Percentiles rank a stretch among this genome's conserved stretches.
These are phyloP conservation scores for Colletotrichum sp. DNA, from an alignment of 2,329 filamentous ascomycete species.

Conservation along the genomic window DNA sequence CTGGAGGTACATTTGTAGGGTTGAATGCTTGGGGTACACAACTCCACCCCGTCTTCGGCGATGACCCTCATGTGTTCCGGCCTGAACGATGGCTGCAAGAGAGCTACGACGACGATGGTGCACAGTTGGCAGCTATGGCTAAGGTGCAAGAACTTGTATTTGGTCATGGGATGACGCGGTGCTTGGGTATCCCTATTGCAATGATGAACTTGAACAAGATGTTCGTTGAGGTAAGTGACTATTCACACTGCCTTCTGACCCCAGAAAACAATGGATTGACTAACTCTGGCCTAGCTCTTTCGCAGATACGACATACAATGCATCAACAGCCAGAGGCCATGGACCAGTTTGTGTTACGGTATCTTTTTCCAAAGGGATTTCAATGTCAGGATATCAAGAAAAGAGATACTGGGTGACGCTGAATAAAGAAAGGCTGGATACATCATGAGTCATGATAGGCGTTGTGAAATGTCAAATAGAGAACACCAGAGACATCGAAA, in stretches of 20 bases:
- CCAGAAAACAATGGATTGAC: not conserved
- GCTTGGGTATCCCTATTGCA: slow-evolving; percentile 42
- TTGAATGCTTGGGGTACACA: slow-evolving; percentile 36
- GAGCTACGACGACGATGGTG: slow-evolving; percentile 26
- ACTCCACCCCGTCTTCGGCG: slow-evolving; percentile 1
- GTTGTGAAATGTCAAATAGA: too few relatives aligned
- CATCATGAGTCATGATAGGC: too few relatives aligned
- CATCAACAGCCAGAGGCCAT: not conserved
- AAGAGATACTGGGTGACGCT: too few relatives aligned
- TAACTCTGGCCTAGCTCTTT: not conserved
- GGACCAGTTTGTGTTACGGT: not conserved
- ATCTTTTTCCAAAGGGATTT: not conserved
- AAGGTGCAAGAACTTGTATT: slow-evolving; percentile 42
- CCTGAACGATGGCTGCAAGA: slow-evolving; percentile 16
- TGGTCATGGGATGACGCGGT: slow-evolving; percentile 41
- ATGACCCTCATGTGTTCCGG: slow-evolving; percentile 6
- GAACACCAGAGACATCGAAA: too few relatives aligned
- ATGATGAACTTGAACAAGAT: slow-evolving; percentile 38
- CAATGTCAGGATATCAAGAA: too few relatives aligned
- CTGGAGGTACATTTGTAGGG: slow-evolving; percentile 34
- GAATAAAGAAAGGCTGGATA: fast-evolving
- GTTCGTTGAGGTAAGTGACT: slow-evolving; percentile 27
- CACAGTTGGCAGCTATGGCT: slow-evolving; percentile 36
- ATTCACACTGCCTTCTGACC: too few relatives aligned
- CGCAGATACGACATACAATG: not conserved